These are phyloP conservation scores for Hypoxylon sp. DNA, from an alignment of 2,329 filamentous ascomycete genomes.

Conservation along the genomic window DNA sequence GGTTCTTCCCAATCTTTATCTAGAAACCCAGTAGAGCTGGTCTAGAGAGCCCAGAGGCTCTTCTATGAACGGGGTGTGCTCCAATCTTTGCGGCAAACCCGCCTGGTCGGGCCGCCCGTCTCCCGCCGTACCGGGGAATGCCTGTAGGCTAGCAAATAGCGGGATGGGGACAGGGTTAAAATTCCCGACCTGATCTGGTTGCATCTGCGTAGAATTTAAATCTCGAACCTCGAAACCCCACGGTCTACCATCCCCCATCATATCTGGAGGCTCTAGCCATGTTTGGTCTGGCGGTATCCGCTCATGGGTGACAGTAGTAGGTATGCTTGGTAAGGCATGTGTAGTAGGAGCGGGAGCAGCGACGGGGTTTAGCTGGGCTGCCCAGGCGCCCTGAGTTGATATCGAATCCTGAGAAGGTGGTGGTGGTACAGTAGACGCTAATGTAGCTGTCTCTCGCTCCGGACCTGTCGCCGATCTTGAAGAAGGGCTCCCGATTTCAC, in stretches of 20 bases:
- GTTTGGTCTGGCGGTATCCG: conserved; percentile 19
- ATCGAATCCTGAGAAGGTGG: conserved; percentile 18
- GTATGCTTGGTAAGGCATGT: conserved; percentile 14
- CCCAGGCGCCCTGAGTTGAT: conserved; percentile 11
- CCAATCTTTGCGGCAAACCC: conserved; percentile 15
- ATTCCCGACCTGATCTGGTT: conserved; percentile 9
- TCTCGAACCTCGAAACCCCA: conserved; percentile 16
- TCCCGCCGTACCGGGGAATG: conserved; percentile 4
- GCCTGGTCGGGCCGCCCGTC: conserved; percentile 17
- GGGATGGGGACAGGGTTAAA: conserved; percentile 16
- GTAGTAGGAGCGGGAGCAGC: conserved; percentile 10
- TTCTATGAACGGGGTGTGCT: conserved; percentile 6
- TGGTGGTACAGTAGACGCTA: conserved; percentile 8
- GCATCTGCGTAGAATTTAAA: conserved; percentile 14
- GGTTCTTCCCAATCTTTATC: conserved; percentile 8
- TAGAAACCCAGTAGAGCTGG: conserved; percentile 20
- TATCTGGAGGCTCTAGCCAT: conserved; percentile 15
- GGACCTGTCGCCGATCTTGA: conserved; percentile 15
- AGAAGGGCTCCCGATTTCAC: conserved; percentile 15
- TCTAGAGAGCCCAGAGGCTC: conserved; percentile 6
- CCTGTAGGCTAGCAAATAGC: conserved; percentile 12
- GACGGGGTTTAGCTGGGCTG: conserved; percentile 8
- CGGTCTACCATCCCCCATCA: conserved; percentile 7
- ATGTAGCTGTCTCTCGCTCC: conserved; percentile 19
- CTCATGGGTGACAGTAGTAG: conserved; percentile 6